Evolutionary conservation across 345 rosid genomes (phyloP).

Genomic region (Turritis glabra): DNA sequence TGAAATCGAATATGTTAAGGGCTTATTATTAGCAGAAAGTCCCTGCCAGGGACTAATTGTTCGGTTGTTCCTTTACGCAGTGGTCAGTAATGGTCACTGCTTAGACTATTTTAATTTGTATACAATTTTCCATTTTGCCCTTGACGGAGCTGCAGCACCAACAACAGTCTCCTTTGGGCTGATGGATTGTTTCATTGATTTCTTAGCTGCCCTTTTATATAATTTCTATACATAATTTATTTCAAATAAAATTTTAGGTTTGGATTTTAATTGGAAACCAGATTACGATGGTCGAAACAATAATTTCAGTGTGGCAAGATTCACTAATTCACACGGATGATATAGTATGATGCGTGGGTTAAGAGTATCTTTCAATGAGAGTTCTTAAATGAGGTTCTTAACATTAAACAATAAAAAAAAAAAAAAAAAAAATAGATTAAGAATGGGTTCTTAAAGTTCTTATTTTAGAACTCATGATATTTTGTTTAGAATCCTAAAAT

Average conservation of each 20-base stretch:
- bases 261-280: not conserved
- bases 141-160: not conserved
- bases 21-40: not conserved
- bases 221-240: too few relatives aligned
- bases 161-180: too few relatives aligned
- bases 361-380: too few relatives aligned
- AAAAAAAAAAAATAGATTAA: too few relatives aligned
- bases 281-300: not conserved
- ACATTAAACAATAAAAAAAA: too few relatives aligned
- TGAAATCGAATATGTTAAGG: not conserved
- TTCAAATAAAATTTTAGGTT: not conserved
- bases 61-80: not conserved
- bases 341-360: conserved; percentile 8
- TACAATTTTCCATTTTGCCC: not conserved
- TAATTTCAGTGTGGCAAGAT: not conserved
- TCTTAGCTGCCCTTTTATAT: not conserved
- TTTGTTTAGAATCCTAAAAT: too few relatives aligned
- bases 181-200: not conserved
- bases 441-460: too few relatives aligned
- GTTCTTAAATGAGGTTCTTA: too few relatives aligned
- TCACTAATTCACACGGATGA: not conserved
- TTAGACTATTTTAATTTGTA: not conserved
- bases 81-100: not conserved
- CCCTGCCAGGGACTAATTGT: not conserved
- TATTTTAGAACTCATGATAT: too few relatives aligned